These are phyloP conservation scores for Aspergillus brasiliensis DNA, from an alignment of 2,329 filamentous ascomycete species.

Conservation along the genomic window DNA sequence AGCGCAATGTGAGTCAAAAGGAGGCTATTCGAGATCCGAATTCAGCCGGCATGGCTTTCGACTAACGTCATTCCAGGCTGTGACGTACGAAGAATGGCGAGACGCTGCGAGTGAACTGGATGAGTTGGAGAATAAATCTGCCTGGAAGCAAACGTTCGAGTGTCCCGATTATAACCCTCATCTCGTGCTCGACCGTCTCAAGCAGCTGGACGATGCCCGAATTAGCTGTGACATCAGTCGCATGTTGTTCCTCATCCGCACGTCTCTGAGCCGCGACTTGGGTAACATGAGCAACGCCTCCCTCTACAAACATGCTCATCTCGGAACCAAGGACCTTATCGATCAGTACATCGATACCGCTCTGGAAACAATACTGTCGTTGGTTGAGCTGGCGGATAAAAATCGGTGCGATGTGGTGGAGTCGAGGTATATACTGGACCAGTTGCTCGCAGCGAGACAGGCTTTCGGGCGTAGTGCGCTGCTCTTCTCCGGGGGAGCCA, in stretches of 20 bases:
- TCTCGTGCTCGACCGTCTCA: slow-evolving; percentile 69
- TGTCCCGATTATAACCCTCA: slow-evolving; percentile 71
- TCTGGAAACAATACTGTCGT: slow-evolving; percentile 69
- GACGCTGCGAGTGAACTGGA: slow-evolving; percentile 76
- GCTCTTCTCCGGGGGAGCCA: slow-evolving; percentile 80
- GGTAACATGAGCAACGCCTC: slow-evolving; percentile 83
- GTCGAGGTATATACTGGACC: slow-evolving; percentile 64
- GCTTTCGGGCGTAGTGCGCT: slow-evolving; percentile 84
- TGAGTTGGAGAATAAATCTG: slow-evolving; percentile 73
- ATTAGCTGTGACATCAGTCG: slow-evolving; percentile 69
- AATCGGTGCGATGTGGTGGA: slow-evolving; percentile 57
- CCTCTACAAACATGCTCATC: slow-evolving; percentile 80
- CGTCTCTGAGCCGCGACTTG: slow-evolving; percentile 75
- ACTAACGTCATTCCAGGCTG: slow-evolving; percentile 54
- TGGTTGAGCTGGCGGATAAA: slow-evolving; percentile 65
- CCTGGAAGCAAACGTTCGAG: slow-evolving; percentile 72
- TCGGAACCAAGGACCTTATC: slow-evolving; percentile 84
- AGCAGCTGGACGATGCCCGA: slow-evolving; percentile 73
- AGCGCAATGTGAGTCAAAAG: slow-evolving; percentile 62
- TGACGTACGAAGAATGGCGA: slow-evolving; percentile 72
- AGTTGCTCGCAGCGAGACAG: slow-evolving; percentile 71
- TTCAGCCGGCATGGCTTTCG: neutral
- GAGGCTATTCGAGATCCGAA: neutral
- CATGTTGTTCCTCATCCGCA: slow-evolving; percentile 81
- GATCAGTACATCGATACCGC: slow-evolving; percentile 84